Percentiles rank a stretch among this genome's conserved stretches.
phyloP scores from a whole-genome alignment of 345 rosid species.

The Eutrema japonicum region DNA sequence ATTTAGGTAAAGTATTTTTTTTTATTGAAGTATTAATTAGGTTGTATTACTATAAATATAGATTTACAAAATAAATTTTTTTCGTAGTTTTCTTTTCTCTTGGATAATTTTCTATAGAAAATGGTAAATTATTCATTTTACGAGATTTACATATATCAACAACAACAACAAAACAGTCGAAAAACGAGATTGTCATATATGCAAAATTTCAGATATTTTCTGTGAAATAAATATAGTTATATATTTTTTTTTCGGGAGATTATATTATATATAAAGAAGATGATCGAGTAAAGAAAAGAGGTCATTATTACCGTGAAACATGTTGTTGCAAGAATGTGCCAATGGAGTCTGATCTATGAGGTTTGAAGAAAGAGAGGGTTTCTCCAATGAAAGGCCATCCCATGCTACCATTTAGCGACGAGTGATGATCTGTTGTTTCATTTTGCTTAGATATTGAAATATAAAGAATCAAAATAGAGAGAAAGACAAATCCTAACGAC shows the following conservation, averaged over 20 bases:
- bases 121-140: neutral
- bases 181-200: neutral
- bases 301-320: conserved; percentile 56
- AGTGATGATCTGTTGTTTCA: conserved; percentile 18
- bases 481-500: conserved; percentile 33
- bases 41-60: neutral
- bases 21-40: neutral
- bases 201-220: neutral
- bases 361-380: conserved; percentile 71
- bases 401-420: conserved; percentile 61
- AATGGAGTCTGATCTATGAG: conserved; percentile 71
- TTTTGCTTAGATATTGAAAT: conserved; percentile 20
- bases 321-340: conserved; percentile 70
- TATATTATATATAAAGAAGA: neutral
- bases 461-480: conserved; percentile 22
- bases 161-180: neutral
- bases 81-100: neutral
- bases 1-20: neutral
- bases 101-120: neutral
- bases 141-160: neutral
- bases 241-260: neutral
- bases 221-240: neutral
- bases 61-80: neutral
- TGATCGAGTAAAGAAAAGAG: neutral
- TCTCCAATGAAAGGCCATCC: conserved; percentile 88